Conservation (phyloP, 208 protist species). For the Trypanosoma avium region DNA sequence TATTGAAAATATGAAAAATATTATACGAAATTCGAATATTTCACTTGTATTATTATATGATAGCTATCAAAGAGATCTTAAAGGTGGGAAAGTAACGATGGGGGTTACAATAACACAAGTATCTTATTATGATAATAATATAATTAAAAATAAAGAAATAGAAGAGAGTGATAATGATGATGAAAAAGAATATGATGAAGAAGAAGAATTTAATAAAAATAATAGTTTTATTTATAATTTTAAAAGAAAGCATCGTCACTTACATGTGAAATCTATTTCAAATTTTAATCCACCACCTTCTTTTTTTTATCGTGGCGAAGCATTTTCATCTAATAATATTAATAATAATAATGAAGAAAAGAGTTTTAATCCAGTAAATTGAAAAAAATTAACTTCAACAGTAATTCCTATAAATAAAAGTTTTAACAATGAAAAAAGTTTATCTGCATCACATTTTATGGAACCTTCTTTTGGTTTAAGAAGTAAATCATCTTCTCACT, state of each 20-base stretch:
- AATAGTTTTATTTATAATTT: background rate
- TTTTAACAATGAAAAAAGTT: background rate
- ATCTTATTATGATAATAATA: background rate
- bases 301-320: slow-evolving; percentile 1
- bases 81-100: slow-evolving; percentile 7
- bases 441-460: background rate
- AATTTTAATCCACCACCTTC: slow-evolving; percentile 3
- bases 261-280: background rate
- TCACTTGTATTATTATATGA: background rate
- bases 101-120: background rate
- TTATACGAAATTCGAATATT: background rate
- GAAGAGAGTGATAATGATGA: background rate
- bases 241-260: too few relatives aligned
- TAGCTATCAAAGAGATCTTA: slow-evolving; percentile 7
- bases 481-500: background rate
- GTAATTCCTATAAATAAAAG: background rate
- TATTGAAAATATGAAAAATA: background rate
- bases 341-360: too few relatives aligned
- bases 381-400: background rate
- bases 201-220: background rate
- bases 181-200: background rate
- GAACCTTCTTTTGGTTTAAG: background rate
- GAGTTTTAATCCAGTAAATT: background rate
- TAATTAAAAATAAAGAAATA: background rate
- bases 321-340: background rate